A percentile compares a stretch with the other conserved stretches of the same genome.
phyloP scores from a whole-genome alignment of 805 yeast genomes.

The Wickerhamomyces subpelliculosus region DNA sequence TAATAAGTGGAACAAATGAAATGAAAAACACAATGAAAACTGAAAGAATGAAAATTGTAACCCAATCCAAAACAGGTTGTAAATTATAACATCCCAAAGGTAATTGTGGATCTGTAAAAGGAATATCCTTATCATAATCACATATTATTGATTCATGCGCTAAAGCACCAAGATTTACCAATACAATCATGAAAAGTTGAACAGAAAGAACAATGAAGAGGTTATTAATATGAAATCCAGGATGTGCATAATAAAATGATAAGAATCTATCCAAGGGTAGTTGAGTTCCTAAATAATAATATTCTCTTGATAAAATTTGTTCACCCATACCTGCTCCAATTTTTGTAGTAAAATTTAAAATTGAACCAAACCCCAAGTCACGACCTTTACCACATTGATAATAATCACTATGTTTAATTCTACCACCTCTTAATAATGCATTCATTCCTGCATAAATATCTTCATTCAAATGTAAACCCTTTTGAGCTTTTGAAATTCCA shows the following conservation, averaged over 20 bases:
- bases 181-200: constrained; percentile 76
- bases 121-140: constrained; percentile 53
- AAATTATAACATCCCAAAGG: constrained; percentile 86
- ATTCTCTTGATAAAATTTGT: constrained; percentile 86
- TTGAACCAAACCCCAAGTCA: constrained; percentile 89
- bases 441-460: constrained; percentile 96
- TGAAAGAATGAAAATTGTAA: constrained; percentile 78
- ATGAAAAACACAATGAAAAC: constrained; percentile 91
- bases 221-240: constrained; percentile 92
- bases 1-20: constrained; percentile 78
- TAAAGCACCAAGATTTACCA: constrained; percentile 75
- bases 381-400: constrained; percentile 97
- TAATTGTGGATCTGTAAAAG: constrained; percentile 62
- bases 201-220: constrained; percentile 80
- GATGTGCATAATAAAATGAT: constrained; percentile 93
- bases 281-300: constrained; percentile 84
- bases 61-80: constrained; percentile 86
- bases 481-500: constrained; percentile 92
- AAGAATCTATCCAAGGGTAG: constrained; percentile 84
- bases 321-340: constrained; percentile 99
- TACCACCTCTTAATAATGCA: constrained; percentile 83
- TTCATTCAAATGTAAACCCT: constrained; percentile 86
- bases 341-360: constrained; percentile 87
- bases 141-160: constrained; percentile 68
- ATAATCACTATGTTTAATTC: constrained; percentile 92